Evolutionary conservation across 2,329 filamentous ascomycete species (phyloP), one percentile per base, ranked within the genome.

Genomic region (Bipolaris cookei): DNA sequence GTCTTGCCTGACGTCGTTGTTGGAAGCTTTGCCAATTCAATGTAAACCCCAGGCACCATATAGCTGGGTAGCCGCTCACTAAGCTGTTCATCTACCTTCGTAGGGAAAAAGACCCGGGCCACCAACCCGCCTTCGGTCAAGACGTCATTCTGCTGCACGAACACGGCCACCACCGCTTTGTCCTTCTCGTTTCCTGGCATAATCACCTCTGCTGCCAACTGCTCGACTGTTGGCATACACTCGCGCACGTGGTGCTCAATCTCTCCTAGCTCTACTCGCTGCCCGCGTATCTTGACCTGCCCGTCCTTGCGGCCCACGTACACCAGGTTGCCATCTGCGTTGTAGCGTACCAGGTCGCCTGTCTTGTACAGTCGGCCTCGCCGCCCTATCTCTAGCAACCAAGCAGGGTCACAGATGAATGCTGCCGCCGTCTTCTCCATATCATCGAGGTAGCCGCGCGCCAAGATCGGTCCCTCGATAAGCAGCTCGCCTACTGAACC

Each of bases 1-100:
- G 54, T 58, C 54, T 84, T 84, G 1, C 79, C 77, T 4, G 81
- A 82, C 2, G 77, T 68, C 4, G 80, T 63, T 1, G 77, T 66
- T 0, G 82, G 82, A 28, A 52, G 7, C 11, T 44, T 10, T 16
- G 20, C 3, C 18, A 53, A 21, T 6, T 10, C 32, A 46, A 53
- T 18, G 14, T 20, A 53, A 3, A 46, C 41, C 4, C 10, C 13
- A n/a, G 50, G 50, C 20, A 53, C 30, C 50, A 53, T 53, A 18
- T 53, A 7, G 3, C 16, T 35, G 18, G 39, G 49, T 7, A 52
- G 18, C 11, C 38, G 49, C 20, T 43, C n/a, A 13, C n/a, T 11
- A 4, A 51, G 37, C 18, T 43, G 14, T 3, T 44, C 38, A 2
- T 51, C 38, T 11, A 51, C 48, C 10, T 34, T 7, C 5, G 16